These are phyloP conservation scores for Russula sp. DNA, from an alignment of 768 basidiomycete species.

Conservation along the genomic window DNA sequence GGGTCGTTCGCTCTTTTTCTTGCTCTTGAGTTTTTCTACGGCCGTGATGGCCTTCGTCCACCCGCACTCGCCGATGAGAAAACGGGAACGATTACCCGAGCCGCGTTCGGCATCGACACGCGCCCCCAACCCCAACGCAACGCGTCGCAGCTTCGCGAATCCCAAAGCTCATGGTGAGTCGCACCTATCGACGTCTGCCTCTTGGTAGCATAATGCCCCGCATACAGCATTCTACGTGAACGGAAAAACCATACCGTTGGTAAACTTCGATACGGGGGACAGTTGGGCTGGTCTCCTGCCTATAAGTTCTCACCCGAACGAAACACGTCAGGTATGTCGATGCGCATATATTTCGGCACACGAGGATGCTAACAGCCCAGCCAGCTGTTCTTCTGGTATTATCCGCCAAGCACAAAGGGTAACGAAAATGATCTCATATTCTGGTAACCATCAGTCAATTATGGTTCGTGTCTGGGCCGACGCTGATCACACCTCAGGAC, in stretches of 20 bases:
- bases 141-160: background rate
- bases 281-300: conserved; percentile 21
- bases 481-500: conserved; percentile 11
- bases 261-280: conserved; percentile 20
- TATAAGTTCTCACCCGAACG: conserved; percentile 12
- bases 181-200: background rate
- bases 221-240: conserved; percentile 13
- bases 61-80: background rate
- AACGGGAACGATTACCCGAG: background rate
- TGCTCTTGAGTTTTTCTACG: background rate
- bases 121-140: background rate
- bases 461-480: background rate
- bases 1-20: background rate
- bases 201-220: background rate
- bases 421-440: conserved; percentile 20
- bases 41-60: background rate
- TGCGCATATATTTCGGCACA: background rate
- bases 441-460: conserved; percentile 6
- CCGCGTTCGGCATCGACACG: background rate
- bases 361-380: background rate
- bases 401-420: conserved; percentile 13
- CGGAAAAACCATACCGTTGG: conserved; percentile 12
- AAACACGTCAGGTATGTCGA: conserved; percentile 18
- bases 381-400: conserved; percentile 22
- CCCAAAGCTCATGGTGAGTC: conserved; percentile 5